Percentiles rank a stretch among this genome's conserved stretches.
These are phyloP conservation scores for Clarireedia homoeocarpa DNA, from an alignment of 2,329 filamentous ascomycete genomes.

Conservation along the genomic window DNA sequence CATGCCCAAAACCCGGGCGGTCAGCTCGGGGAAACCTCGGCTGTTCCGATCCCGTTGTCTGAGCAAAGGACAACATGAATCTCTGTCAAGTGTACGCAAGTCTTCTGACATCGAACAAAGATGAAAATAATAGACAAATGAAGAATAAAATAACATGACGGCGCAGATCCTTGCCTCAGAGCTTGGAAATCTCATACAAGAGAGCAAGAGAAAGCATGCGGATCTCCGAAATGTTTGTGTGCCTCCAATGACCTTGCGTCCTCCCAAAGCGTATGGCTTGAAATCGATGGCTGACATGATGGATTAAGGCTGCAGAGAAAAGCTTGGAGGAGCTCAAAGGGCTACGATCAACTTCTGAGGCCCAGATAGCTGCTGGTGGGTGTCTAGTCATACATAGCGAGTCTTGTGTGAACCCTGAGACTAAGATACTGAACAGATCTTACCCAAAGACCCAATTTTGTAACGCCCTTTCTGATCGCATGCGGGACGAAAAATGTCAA, in stretches of 20 bases:
- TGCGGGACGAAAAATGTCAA: constrained; percentile 87
- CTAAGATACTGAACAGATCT: constrained; percentile 54
- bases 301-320: constrained; percentile 73
- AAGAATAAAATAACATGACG: constrained; percentile 54
- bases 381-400: not conserved
- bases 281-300: constrained; percentile 15
- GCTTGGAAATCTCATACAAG: constrained; percentile 83
- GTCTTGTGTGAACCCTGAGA: constrained; percentile 1
- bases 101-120: not conserved
- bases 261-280: not conserved
- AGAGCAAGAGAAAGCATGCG: constrained; percentile 90
- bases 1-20: constrained; percentile 3
- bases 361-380: constrained; percentile 35
- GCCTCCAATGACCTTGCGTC: constrained; percentile 3
- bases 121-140: constrained; percentile 17
- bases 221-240: constrained; percentile 70
- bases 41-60: not conserved
- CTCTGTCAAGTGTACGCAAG: not conserved
- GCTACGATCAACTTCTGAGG: constrained; percentile 66
- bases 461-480: constrained; percentile 88
- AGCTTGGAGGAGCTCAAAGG: constrained; percentile 83
- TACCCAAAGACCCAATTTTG: constrained; percentile 71
- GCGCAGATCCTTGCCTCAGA: constrained; percentile 83
- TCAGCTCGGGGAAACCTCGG: constrained; percentile 8
- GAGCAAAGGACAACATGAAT: constrained; percentile 4